Percentiles rank a stretch among this genome's conserved stretches.
Conservation (phyloP, 768 basidiomycete genomes). For the Clathrus columnatus region DNA sequence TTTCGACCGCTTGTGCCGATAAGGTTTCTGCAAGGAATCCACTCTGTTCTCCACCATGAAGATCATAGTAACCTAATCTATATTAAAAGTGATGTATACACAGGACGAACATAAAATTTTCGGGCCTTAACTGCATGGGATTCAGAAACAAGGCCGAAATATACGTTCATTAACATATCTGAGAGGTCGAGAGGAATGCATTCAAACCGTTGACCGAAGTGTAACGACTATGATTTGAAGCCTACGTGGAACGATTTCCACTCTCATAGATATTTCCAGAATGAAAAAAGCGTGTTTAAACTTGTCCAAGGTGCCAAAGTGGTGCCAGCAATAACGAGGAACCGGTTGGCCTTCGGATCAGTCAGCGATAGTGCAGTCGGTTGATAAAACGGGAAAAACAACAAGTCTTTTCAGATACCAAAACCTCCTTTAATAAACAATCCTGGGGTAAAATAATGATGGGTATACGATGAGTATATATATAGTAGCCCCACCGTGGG, state of each 20-base stretch:
- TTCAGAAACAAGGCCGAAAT: constrained; percentile 43
- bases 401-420: constrained; percentile 29
- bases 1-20: constrained; percentile 31
- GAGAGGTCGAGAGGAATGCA: constrained; percentile 30
- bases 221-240: constrained; percentile 8
- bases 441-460: not conserved
- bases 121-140: constrained; percentile 47
- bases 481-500: constrained; percentile 60
- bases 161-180: constrained; percentile 37
- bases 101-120: constrained; percentile 54
- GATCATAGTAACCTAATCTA: constrained; percentile 29
- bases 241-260: constrained; percentile 44
- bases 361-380: constrained; percentile 45
- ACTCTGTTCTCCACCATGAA: constrained; percentile 22
- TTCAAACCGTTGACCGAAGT: not conserved
- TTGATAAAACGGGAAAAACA: constrained; percentile 37
- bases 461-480: constrained; percentile 27
- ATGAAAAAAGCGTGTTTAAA: constrained; percentile 47
- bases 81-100: constrained; percentile 50
- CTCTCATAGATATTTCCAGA: constrained; percentile 47
- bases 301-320: constrained; percentile 46
- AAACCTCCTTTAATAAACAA: not conserved
- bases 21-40: constrained; percentile 38
- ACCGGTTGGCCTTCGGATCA: constrained; percentile 57
- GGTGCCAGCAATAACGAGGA: constrained; percentile 35